A percentile compares a stretch with the other conserved stretches of the same genome.
Conservation (phyloP, 225 moss, liverwort and hornwort species). For the Pleurozium schreberi region DNA sequence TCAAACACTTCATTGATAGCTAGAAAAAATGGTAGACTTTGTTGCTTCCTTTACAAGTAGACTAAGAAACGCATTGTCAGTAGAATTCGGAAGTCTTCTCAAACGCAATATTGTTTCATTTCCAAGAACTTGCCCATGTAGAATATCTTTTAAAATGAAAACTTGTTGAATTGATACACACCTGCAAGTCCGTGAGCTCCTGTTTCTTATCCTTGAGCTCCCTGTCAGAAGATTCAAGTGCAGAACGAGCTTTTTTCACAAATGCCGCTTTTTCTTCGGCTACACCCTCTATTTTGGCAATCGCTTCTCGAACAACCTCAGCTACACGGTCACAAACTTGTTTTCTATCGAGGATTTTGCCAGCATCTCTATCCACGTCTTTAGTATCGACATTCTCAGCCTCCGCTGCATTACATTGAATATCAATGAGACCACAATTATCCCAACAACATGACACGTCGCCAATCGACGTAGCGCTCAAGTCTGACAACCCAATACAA, state of each 20-base stretch:
- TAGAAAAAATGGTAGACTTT: neutral
- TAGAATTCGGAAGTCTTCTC: neutral
- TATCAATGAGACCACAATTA: neutral
- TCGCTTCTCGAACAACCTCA: constrained; percentile 62
- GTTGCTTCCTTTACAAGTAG: neutral
- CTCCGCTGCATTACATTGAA: constrained; percentile 18
- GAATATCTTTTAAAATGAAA: neutral
- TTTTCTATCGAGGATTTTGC: constrained; percentile 41
- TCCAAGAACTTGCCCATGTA: neutral
- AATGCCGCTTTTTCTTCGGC: constrained; percentile 49
- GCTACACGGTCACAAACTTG: constrained; percentile 63
- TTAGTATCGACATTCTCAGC: constrained; percentile 37
- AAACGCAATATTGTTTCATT: neutral
- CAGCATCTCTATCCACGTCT: constrained; percentile 26
- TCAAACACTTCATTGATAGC: neutral
- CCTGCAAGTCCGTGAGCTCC: constrained; percentile 51
- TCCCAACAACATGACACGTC: neutral
- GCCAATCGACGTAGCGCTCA: neutral
- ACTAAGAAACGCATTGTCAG: neutral
- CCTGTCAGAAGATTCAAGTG: constrained; percentile 49
- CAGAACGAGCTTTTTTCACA: constrained; percentile 50
- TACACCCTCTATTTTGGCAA: constrained; percentile 51
- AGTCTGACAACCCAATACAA: neutral
- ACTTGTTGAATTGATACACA: neutral
- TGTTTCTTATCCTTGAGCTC: constrained; percentile 58